Conservation (phyloP, 805 yeast genomes). For the Wickerhamia fluorescens region DNA sequence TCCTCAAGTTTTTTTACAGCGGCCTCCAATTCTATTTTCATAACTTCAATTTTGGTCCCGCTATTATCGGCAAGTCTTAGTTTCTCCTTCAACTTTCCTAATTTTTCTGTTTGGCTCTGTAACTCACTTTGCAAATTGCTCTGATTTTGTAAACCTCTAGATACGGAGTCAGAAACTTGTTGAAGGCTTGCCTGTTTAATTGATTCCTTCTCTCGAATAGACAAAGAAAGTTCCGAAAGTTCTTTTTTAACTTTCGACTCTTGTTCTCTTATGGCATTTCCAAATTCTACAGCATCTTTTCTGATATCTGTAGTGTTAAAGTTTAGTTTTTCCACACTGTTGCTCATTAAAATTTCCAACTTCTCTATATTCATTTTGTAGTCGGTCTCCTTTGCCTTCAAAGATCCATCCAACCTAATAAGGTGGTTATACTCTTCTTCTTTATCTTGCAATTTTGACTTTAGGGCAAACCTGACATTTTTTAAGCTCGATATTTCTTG, state of each 20-base stretch:
- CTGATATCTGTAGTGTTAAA: neutral
- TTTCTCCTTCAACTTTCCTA: slow-evolving; percentile 29
- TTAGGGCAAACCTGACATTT: slow-evolving; percentile 6
- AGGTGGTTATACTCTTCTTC: slow-evolving; percentile 22
- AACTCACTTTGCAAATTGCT: slow-evolving; percentile 38
- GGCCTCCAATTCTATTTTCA: slow-evolving; percentile 33
- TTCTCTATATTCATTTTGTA: slow-evolving; percentile 16
- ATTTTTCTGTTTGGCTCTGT: slow-evolving; percentile 24
- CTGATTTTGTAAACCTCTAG: slow-evolving; percentile 37
- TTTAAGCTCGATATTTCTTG: slow-evolving; percentile 7
- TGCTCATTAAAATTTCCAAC: slow-evolving; percentile 4
- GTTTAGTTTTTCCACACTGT: slow-evolving; percentile 5
- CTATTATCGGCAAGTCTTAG: slow-evolving; percentile 32
- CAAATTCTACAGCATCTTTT: neutral
- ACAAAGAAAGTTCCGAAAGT: too few relatives aligned
- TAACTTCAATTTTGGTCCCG: slow-evolving; percentile 42
- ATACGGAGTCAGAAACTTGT: slow-evolving; percentile 14
- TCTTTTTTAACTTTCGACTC: too few relatives aligned
- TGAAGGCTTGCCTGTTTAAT: slow-evolving; percentile 11
- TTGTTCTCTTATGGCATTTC: neutral
- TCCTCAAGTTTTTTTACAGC: slow-evolving; percentile 28
- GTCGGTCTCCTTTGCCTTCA: slow-evolving; percentile 37
- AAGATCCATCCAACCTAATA: slow-evolving; percentile 49
- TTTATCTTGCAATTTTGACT: slow-evolving; percentile 10
- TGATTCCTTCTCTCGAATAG: too few relatives aligned